Base-by-base conservation (phyloP, 805 yeast genomes). In the Maudiozyma bulderi region DNA sequence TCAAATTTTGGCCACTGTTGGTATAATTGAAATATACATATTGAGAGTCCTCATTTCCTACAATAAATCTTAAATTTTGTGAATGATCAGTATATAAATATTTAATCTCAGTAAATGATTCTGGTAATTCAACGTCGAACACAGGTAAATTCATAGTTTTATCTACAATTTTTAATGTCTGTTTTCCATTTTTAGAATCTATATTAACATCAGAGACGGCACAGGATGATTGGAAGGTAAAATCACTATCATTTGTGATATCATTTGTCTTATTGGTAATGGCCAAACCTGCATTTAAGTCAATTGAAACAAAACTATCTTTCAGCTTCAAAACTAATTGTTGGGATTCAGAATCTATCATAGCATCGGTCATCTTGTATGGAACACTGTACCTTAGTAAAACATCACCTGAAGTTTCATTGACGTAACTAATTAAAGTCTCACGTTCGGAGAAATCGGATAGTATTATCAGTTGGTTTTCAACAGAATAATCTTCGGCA, bases 361-460 rank as follows among this genome's bases (percentile, higher is more conserved):
- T 47, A 7, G 53, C 55, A 34, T 52, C 63, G 3, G 39, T 32
- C 5, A 52, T 52, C 34, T 54, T 38, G 11, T 15, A 38, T n/a
- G 47, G 47, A 8, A 47, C 15, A 10, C 33, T 33, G 11, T 15
- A 54, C 51, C 71, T 65, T 67, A 73, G 67, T 13, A 60, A 45
- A 4, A 66, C 38, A 1, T 56, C 51, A 3, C 75, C 77, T 46
- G 57, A 50, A 0, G 60, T 53, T 5, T 67, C 57, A 43, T 68
- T 60, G 1, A 75, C 51, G 33, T 69, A 71, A 0, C 73, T 65
- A 2, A 75, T 42, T 9, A 64, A 20, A 9, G 62, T 54, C 6
- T 47, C 49, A 0, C 47, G 49, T 8, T 56, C 56, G 8, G 54
- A 46, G 29, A 54, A 49, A 1, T 59, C 54, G 2, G 71, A 61